Conservation (phyloP, 306 rosid species). For the Datisca glomerata region DNA sequence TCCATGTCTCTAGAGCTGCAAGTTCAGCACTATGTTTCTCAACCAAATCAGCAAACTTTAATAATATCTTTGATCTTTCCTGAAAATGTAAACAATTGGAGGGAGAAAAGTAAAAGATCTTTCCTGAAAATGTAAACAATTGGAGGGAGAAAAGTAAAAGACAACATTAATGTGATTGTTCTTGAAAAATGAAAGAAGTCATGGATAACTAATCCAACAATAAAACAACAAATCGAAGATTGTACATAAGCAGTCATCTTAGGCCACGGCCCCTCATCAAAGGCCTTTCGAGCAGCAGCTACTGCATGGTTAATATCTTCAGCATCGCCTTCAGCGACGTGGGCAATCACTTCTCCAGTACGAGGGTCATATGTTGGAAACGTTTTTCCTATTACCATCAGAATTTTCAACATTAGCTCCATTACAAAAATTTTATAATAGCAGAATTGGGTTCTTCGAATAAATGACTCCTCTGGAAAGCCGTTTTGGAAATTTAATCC, state of each 20-base stretch:
- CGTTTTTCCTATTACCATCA: constrained; percentile 54
- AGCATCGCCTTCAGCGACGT: constrained; percentile 68
- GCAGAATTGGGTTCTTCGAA: too few species aligned
- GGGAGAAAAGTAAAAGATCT: constrained; percentile 23
- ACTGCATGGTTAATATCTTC: constrained; percentile 83
- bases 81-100: constrained; percentile 18
- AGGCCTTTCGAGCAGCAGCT: constrained; percentile 89
- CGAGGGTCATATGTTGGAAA: constrained; percentile 87
- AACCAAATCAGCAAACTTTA: constrained; percentile 80
- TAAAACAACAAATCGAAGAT: constrained; percentile 5
- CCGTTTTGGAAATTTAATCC: too few species aligned
- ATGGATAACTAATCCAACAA: constrained; percentile 3
- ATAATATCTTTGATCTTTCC: constrained; percentile 72
- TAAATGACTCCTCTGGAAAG: too few species aligned
- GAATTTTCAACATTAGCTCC: constrained; percentile 8
- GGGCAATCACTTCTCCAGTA: constrained; percentile 75
- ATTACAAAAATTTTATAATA: too few species aligned
- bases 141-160: constrained; percentile 10
- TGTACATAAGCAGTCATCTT: constrained; percentile 75
- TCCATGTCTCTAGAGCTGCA: constrained; percentile 87
- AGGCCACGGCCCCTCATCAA: constrained; percentile 98
- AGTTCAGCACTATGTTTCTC: constrained; percentile 65
- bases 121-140: constrained; percentile 40
- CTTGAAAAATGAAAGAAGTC: background rate
- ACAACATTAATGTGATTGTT: background rate